Evolutionary conservation across 106 monocot species (phyloP), one percentile per base, ranked within the genome.

Genomic region (Platanthera zijinensis): DNA sequence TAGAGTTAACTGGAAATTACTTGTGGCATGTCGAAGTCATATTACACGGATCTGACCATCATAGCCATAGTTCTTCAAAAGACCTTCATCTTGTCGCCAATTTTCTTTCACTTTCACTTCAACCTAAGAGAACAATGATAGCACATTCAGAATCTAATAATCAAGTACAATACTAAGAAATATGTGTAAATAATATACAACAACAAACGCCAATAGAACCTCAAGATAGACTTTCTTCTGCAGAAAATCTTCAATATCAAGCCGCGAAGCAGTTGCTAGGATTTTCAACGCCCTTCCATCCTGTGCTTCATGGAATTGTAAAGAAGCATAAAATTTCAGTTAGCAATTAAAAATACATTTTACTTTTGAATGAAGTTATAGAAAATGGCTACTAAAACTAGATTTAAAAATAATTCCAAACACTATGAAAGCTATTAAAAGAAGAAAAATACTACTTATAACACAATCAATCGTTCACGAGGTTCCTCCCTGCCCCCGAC

Each of bases 171-270:
- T 53, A 17, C 48, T 70, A 39, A 70, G n/a, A 7, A 70, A 47
- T 70, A 48, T 48, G 17, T 48, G 32, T 47, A 70, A 50, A 72
- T 51, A 72, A 51, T 21, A 25, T 17, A 11, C 13, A 8, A 14
- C 13, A 72, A 0, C 21, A 72, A 72, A 72, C 45, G 48, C 5
- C 19, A 72, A 4, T 51, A 15, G 50, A 49, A 94, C 97, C 94
- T 97, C 94, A 50, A 97, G 84, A 77, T 57, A 97, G 57, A 94
- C 89, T 80, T 94, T 97, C 80, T 97, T 97, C 74, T 91, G 91
- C 75, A 97, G 79, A 77, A 94, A 99, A 83, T 94, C 94, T 84
- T 99, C 91, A 51, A 94, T 94, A 70, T 94, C 94, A 45, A 99
- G 91, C 80, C 93, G 89, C 71, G 97, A 89, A 51, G 97, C 97